Base-by-base conservation (phyloP, 2,329 filamentous ascomycete genomes). In the Diaporthe amygdali region DNA sequence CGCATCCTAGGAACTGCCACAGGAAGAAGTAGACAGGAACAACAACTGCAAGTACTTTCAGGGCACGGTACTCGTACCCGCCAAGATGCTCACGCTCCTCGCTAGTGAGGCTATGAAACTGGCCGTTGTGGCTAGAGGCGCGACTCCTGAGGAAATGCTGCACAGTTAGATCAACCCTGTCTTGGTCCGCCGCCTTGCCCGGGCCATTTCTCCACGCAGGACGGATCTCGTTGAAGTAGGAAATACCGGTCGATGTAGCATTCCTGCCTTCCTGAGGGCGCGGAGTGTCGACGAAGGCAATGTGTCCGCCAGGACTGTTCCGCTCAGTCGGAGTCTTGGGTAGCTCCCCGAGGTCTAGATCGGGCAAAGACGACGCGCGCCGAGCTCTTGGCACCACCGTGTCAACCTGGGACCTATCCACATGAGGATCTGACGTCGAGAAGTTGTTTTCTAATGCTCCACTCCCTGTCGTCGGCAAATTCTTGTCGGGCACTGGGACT, bases 1-100 rank as follows among this genome's bases (percentile, higher is more conserved):
- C 73, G 66, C 77, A 78, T 17, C 82, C 81, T 14, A 85, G 73
- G 6, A 84, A 66, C 73, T 85, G 84, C 76, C 79, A 84, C 5
- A 83, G 55, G 37, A 86, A 73, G 72, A 84, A 88, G 78, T 88
- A 89, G 14, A 80, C 71, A 14, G 86, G 84, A 8, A 89, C 86
- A 37, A 89, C 76, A 76, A 83, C 83, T 8, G 83, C 81, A 2
- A 89, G 79, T 25, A 88, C 78, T 22, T 81, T 81, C 25, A 89
- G 81, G 51, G 87, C 84, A 25, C 84, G 81, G 74, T 89, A 89
- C 75, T 89, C 87, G 54, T 84, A 84, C 5, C 87, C 87, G 25
- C 87, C 87, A 2, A 89, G 80, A 64, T 83, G 78, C 59, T 86
- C 83, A 52, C 86, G 81, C 74, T 89, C 83, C 25, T 82, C 81